Evolutionary conservation across 768 basidiomycete species (phyloP).

Genomic region (Termitomyces sp.): DNA sequence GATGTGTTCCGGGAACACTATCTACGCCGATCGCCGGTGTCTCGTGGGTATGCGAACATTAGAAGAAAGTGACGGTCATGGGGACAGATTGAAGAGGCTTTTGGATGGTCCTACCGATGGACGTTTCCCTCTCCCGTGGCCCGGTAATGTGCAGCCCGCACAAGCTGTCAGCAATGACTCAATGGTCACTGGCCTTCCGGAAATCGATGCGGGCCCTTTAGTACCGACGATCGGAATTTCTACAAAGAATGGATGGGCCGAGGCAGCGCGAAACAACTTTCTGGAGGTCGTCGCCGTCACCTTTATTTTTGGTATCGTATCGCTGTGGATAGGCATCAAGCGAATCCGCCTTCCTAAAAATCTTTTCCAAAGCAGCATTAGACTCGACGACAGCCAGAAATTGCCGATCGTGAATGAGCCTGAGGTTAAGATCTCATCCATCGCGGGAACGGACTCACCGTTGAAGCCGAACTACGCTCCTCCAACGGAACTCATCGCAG

Average conservation of each 20-base stretch:
- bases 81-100: constrained; percentile 41
- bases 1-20: constrained; percentile 6
- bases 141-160: constrained; percentile 6
- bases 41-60: constrained; percentile 55
- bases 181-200: not conserved
- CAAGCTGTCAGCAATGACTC: constrained; percentile 5
- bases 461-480: constrained; percentile 1
- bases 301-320: constrained; percentile 20
- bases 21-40: constrained; percentile 43
- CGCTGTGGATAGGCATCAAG: constrained; percentile 26
- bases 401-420: not conserved
- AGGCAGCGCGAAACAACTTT: constrained; percentile 5
- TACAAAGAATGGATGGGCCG: constrained; percentile 9
- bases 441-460: not conserved
- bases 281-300: constrained; percentile 21
- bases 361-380: not conserved
- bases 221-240: not conserved
- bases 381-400: constrained; percentile 1
- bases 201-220: not conserved
- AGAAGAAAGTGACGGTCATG: constrained; percentile 43
- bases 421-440: not conserved
- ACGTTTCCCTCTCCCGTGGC: constrained; percentile 7
- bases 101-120: constrained; percentile 50
- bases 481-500: not conserved
- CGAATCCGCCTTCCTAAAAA: constrained; percentile 10